Conservation (phyloP, 164 flowering plant genomes). For the Echeveria elegans region DNA sequence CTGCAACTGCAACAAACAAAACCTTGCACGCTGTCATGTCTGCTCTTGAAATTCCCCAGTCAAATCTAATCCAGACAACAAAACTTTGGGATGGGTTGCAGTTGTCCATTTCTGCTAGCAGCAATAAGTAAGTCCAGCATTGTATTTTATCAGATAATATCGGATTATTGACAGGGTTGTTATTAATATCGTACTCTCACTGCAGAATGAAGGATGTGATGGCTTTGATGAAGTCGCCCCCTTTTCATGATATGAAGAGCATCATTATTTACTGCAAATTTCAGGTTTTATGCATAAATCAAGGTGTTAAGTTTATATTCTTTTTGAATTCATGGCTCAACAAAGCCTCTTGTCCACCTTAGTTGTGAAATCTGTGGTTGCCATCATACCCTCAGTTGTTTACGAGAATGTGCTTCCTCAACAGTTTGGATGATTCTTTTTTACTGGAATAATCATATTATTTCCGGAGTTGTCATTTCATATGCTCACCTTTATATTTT, state of each 20-base stretch:
- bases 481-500: not conserved
- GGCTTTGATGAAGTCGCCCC: slow-evolving; percentile 56
- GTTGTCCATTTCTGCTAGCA: slow-evolving; percentile 57
- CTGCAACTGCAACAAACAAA: slow-evolving; percentile 84
- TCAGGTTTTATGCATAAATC: slow-evolving; percentile 40
- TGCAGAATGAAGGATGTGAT: slow-evolving; percentile 76
- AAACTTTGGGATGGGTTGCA: slow-evolving; percentile 64
- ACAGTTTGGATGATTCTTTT: not conserved
- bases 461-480: not conserved
- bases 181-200: not conserved
- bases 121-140: slow-evolving; percentile 47
- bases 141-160: not conserved
- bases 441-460: not conserved
- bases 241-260: slow-evolving; percentile 47
- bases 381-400: not conserved
- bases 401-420: not conserved
- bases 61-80: slow-evolving; percentile 59
- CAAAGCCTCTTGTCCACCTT: not conserved
- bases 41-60: slow-evolving; percentile 65
- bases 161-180: not conserved
- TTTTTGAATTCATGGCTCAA: not conserved
- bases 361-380: not conserved
- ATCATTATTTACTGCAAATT: slow-evolving; percentile 92
- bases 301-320: not conserved
- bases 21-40: slow-evolving; percentile 60